Evolutionary conservation across 148 eudicot species (phyloP).

Genomic region (Nepenthes gracilis): DNA sequence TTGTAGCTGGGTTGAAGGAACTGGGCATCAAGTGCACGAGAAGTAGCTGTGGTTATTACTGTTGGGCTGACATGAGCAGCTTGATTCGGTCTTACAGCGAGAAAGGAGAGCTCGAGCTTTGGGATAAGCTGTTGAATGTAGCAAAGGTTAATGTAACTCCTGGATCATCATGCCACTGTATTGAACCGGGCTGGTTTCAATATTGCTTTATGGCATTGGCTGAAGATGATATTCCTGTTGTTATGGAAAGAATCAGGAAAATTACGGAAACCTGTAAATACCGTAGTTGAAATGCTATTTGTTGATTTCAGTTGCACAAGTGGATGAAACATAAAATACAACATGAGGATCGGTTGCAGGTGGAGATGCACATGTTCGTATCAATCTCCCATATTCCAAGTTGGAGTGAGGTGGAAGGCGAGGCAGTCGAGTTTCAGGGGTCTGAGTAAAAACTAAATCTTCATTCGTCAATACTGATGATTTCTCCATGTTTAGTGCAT

Average conservation of each 20-base stretch:
- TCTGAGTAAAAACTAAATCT: too few species aligned
- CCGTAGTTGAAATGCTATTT: conserved; percentile 24
- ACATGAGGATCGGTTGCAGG: too few species aligned
- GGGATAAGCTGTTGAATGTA: conserved; percentile 77
- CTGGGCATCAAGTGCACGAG: conserved; percentile 61
- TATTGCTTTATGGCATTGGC: conserved; percentile 53
- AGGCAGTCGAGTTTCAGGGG: too few species aligned
- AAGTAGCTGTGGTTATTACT: conserved; percentile 49
- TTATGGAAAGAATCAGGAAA: conserved; percentile 57
- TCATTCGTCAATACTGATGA: too few species aligned
- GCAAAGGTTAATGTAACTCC: conserved; percentile 67
- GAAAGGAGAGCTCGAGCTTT: conserved; percentile 86
- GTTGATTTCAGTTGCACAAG: conserved; percentile 20
- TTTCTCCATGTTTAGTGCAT: too few species aligned
- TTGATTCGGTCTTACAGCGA: conserved; percentile 70
- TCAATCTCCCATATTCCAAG: too few species aligned
- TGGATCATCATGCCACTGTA: conserved; percentile 84
- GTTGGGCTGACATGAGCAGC: conserved; percentile 89
- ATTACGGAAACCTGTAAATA: conserved; percentile 37
- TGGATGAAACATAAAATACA: conserved; percentile 7
- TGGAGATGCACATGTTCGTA: too few species aligned
- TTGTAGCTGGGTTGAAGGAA: conserved; percentile 43
- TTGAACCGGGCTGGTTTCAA: conserved; percentile 93
- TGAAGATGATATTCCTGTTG: conserved; percentile 53
- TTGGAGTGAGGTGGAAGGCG: too few species aligned